Evolutionary conservation across 352 stramenopile species (phyloP).

Genomic region (Pythium aristosporum): DNA sequence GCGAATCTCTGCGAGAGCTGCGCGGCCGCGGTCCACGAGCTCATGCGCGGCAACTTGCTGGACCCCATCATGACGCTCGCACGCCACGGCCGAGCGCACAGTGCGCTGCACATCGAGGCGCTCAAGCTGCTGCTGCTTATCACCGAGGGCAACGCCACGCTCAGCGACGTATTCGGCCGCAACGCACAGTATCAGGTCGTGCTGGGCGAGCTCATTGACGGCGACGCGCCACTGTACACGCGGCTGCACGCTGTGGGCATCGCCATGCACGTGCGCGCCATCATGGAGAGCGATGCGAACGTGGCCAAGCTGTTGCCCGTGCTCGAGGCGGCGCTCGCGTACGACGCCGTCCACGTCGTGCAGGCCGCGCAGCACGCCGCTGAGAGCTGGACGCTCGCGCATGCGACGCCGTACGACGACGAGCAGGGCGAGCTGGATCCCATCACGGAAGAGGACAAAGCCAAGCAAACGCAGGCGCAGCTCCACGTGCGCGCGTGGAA

Average conservation of each 20-base stretch:
- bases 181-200: slow-evolving; percentile 65
- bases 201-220: slow-evolving; percentile 65
- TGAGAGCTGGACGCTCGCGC: slow-evolving; percentile 55
- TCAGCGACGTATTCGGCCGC: slow-evolving; percentile 65
- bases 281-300: slow-evolving; percentile 74
- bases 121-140: slow-evolving; percentile 81
- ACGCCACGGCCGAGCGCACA: slow-evolving; percentile 46
- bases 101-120: slow-evolving; percentile 69
- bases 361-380: slow-evolving; percentile 71
- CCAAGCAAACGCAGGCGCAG: slow-evolving; percentile 64
- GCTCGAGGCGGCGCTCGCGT: slow-evolving; percentile 71
- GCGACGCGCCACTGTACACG: slow-evolving; percentile 44
- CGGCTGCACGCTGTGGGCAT: slow-evolving; percentile 69
- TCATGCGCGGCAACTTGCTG: slow-evolving; percentile 73
- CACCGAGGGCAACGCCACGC: slow-evolving; percentile 76
- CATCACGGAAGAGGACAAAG: slow-evolving; percentile 55
- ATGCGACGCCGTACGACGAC: slow-evolving; percentile 61
- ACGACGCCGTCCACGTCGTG: slow-evolving; percentile 72
- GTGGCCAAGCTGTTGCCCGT: slow-evolving; percentile 67
- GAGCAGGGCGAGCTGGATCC: slow-evolving; percentile 61
- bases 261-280: slow-evolving; percentile 74
- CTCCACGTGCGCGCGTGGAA: slow-evolving; percentile 70
- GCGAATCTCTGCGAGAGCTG: slow-evolving; percentile 84
- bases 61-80: slow-evolving; percentile 75
- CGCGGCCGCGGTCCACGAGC: slow-evolving; percentile 74